These are phyloP conservation scores for Candida maltosa DNA, from an alignment of 805 yeast genomes.

Conservation along the genomic window DNA sequence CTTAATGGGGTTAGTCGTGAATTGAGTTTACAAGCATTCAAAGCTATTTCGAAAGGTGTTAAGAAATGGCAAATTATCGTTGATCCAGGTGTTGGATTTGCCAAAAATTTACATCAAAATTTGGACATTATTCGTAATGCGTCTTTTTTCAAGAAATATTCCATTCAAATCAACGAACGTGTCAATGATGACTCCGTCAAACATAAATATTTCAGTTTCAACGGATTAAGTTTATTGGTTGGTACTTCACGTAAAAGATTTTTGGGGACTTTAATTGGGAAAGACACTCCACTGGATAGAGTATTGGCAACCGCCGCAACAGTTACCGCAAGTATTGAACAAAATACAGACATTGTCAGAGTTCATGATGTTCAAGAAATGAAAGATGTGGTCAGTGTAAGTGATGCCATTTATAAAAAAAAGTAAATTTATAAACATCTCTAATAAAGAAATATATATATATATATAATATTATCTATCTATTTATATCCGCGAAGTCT, in stretches of 20 bases:
- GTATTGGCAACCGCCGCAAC: conserved; percentile 75
- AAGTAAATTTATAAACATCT: neutral
- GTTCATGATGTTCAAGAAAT: conserved; percentile 78
- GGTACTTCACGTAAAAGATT: conserved; percentile 91
- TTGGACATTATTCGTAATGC: conserved; percentile 57
- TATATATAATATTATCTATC: neutral
- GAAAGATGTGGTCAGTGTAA: conserved; percentile 45
- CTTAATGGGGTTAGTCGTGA: conserved; percentile 65
- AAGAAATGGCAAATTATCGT: conserved; percentile 85
- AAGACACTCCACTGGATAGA: conserved; percentile 55
- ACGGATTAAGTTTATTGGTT: conserved; percentile 62
- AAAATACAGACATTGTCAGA: conserved; percentile 75
- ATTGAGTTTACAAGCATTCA: conserved; percentile 49
- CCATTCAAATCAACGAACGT: conserved; percentile 19
- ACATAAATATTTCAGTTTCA: conserved; percentile 38
- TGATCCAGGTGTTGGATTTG: conserved; percentile 97
- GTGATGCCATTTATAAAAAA: conserved; percentile 68
- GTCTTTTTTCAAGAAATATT: conserved; percentile 46
- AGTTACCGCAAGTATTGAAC: conserved; percentile 68
- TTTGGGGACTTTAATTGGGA: conserved; percentile 70
- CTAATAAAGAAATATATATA: neutral
- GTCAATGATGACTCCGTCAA: conserved; percentile 11
- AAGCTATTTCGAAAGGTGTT: conserved; percentile 63
- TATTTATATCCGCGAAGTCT: neutral
- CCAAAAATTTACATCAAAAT: conserved; percentile 76